Conservation (phyloP, 2,329 filamentous ascomycete genomes). For the Penicillium sp. region DNA sequence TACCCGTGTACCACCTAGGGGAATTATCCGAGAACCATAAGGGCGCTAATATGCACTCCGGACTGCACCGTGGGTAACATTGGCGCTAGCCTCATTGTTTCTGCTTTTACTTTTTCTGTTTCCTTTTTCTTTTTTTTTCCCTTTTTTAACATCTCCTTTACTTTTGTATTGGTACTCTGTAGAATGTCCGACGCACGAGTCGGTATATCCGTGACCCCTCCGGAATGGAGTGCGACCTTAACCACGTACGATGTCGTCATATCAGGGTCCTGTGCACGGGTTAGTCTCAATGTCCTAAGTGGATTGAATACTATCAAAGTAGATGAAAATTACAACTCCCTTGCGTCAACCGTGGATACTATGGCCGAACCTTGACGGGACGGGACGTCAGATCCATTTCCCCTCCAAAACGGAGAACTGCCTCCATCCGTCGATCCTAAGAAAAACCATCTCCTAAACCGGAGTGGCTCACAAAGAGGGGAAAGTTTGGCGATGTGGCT, state of each 20-base stretch:
- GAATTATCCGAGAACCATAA: conserved; percentile 22
- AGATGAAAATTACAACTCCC: conserved; percentile 13
- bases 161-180: conserved; percentile 5
- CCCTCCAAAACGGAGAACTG: conserved; percentile 1
- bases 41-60: conserved; percentile 3
- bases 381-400: conserved; percentile 28
- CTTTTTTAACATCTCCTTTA: not conserved
- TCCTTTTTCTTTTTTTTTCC: conserved; percentile 3
- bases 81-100: not conserved
- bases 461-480: conserved; percentile 10
- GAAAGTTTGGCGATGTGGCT: conserved; percentile 23
- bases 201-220: not conserved
- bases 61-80: conserved; percentile 19
- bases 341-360: conserved; percentile 33
- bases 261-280: conserved; percentile 10
- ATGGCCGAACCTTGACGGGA: conserved; percentile 39
- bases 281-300: not conserved
- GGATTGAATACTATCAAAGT: not conserved
- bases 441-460: not conserved
- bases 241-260: conserved; percentile 16
- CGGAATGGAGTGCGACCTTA: conserved; percentile 11
- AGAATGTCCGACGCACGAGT: conserved; percentile 14
- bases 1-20: conserved; percentile 19
- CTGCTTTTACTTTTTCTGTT: conserved; percentile 2
- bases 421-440: conserved; percentile 4